Evolutionary conservation across 495 filamentous ascomycete species (phyloP).

Genomic region (Penicillium malachiteum): DNA sequence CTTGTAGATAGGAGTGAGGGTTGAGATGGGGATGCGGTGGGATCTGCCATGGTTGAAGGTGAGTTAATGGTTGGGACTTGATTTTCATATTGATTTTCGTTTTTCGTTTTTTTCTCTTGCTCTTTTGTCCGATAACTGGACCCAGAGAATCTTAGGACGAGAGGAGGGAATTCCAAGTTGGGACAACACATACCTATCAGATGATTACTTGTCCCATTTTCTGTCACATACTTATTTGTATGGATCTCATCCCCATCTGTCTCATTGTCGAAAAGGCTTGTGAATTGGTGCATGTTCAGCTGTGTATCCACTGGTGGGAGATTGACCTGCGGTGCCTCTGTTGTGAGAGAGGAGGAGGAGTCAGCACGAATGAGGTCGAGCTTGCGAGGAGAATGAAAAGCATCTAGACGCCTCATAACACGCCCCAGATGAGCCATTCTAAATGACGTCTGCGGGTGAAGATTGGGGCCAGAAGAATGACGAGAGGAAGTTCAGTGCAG

Average conservation of each 20-base stretch:
- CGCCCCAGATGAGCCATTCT: conserved; percentile 12
- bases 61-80: no score
- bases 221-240: not conserved
- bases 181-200: not conserved
- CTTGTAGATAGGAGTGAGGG: conserved; percentile 11
- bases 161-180: no score
- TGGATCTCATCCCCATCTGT: conserved; percentile 2
- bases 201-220: not conserved
- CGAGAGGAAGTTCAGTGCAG: not conserved
- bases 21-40: conserved; percentile 13
- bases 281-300: conserved; percentile 48
- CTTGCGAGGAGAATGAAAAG: conserved; percentile 1
- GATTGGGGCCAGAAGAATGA: not conserved
- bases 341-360: not conserved
- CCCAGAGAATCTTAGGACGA: no score
- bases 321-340: conserved; percentile 36
- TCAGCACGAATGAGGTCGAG: conserved; percentile 8
- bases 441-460: conserved; percentile 2
- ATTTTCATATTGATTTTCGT: no score
- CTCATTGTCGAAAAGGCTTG: conserved; percentile 35
- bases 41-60: conserved; percentile 18
- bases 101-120: no score
- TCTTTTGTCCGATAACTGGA: no score
- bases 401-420: conserved; percentile 12
- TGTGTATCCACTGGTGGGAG: conserved; percentile 45